Base-by-base conservation (phyloP, 2,329 filamentous ascomycete genomes). In the Cercospora nicotianae region DNA sequence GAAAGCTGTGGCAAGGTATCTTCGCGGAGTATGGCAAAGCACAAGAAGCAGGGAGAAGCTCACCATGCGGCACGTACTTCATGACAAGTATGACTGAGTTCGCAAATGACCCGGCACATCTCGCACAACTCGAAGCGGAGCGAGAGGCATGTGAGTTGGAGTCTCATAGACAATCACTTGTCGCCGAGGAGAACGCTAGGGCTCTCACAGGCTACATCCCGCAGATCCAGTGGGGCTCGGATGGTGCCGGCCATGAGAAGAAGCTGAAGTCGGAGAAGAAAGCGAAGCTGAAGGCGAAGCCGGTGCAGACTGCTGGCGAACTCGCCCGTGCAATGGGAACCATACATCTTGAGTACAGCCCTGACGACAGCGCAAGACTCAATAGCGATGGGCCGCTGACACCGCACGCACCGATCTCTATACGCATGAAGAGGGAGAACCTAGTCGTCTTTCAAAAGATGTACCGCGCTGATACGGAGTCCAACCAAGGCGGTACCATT, bases 401-500 rank as follows among this genome's bases (percentile, higher is more conserved):
- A 57, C 53, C 23, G 6, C 23, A 13, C 12, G 13, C 53, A 16
- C 30, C 58, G 3, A 20, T 10, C 6, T 36, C 30, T n/a, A 60
- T 60, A 8, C 5, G n/a, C 9, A 48, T 63, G 8, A 26, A 55
- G 18, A 23, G 16, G 4, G 62, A 57, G 12, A 58, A 8, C 26
- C 33, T 64, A 9, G 10, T n/a, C 8, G 13, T 59, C 31, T 64
- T 64, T 9, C 48, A 58, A 18, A 64, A 64, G 62, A 64, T 64
- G 62, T 64, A 18, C 5, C 62, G 48, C 18, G 48, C 36, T 3
- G 16, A 30, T 7, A 23, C 48, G 3, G 26, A 39, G 10, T 31
- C 18, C 4, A 31, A 9, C 1, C 23, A 26, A 18, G 31, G 42
- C 2, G 39, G 63, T 28, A 39, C n/a, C 5, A 45, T 65, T 5